phyloP scores from a whole-genome alignment of 495 filamentous ascomycete genomes.

The Aspergillus ostianus region DNA sequence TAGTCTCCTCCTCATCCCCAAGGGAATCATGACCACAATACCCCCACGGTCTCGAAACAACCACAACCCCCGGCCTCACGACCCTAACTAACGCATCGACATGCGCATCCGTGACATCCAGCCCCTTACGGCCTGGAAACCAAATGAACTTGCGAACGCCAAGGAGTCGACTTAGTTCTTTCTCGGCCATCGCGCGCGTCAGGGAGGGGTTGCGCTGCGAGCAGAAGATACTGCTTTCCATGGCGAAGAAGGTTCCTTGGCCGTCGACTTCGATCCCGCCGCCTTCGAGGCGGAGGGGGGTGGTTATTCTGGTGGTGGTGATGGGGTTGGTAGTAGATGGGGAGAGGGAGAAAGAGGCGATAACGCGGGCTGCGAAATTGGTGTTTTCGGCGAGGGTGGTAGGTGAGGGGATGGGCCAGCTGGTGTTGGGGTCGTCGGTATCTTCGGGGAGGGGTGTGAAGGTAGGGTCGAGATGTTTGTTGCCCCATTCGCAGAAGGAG shows the following conservation, averaged over 20 bases:
- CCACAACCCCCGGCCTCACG: constrained; percentile 32
- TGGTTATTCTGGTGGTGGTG: constrained; percentile 16
- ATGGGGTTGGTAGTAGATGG: constrained; percentile 7
- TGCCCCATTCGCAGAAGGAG: constrained; percentile 36
- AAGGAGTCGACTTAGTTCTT: constrained; percentile 23
- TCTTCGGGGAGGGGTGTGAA: neutral
- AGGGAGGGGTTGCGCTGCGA: constrained; percentile 29
- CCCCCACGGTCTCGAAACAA: constrained; percentile 27
- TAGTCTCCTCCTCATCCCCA: neutral
- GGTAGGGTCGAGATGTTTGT: constrained; percentile 14
- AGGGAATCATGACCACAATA: neutral
- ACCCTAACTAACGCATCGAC: constrained; percentile 35
- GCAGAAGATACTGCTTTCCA: constrained; percentile 34
- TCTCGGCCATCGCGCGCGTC: constrained; percentile 20
- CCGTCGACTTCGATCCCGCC: constrained; percentile 38
- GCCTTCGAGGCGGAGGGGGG: constrained; percentile 28
- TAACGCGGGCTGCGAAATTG: constrained; percentile 25
- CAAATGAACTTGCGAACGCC: constrained; percentile 33
- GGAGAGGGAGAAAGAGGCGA: constrained; percentile 11
- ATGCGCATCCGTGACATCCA: constrained; percentile 38
- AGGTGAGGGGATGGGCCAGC: constrained; percentile 23
- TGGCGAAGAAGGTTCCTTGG: constrained; percentile 35
- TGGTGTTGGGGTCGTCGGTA: constrained; percentile 14
- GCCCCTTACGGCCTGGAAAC: constrained; percentile 31
- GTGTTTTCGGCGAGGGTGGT: constrained; percentile 22